These are phyloP conservation scores for Microcyclospora pomicola DNA, from an alignment of 2,329 filamentous ascomycete genomes.

Conservation along the genomic window DNA sequence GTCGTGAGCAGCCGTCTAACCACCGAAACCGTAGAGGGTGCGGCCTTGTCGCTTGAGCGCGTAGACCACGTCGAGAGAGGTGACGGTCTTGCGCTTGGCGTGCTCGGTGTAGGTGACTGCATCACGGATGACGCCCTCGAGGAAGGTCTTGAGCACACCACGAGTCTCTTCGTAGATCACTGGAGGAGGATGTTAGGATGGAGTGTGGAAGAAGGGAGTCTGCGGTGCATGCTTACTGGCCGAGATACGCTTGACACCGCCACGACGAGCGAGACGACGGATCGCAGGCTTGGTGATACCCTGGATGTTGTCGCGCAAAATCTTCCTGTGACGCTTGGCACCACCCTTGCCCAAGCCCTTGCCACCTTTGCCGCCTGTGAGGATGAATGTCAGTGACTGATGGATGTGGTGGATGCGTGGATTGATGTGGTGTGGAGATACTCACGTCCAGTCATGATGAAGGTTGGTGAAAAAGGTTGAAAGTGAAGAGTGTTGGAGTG, in stretches of 20 bases:
- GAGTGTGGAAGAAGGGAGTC: conserved; percentile 7
- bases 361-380: conserved; percentile 77
- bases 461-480: conserved; percentile 15
- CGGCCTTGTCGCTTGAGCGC: conserved; percentile 50
- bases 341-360: conserved; percentile 97
- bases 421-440: conserved; percentile 14
- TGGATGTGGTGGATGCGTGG: conserved; percentile 4
- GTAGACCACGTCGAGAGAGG: conserved; percentile 49
- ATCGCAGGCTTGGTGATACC: conserved; percentile 98
- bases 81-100: conserved; percentile 65
- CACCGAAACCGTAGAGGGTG: conserved; percentile 56
- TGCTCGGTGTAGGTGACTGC: conserved; percentile 73
- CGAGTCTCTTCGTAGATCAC: conserved; percentile 77
- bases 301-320: conserved; percentile 98
- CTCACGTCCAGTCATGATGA: conserved; percentile 40
- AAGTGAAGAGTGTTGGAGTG: conserved; percentile 5
- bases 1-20: conserved; percentile 29
- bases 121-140: conserved; percentile 67
- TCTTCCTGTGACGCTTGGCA: conserved; percentile 98
- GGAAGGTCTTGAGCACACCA: conserved; percentile 72
- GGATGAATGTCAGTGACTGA: conserved; percentile 15
- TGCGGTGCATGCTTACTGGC: conserved; percentile 47
- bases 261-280: conserved; percentile 95
- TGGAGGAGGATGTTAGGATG: conserved; percentile 19
- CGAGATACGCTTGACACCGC: conserved; percentile 99